Evolutionary conservation across 73 alveolate genomes (phyloP).

Genomic region (Stentor coeruleus): DNA sequence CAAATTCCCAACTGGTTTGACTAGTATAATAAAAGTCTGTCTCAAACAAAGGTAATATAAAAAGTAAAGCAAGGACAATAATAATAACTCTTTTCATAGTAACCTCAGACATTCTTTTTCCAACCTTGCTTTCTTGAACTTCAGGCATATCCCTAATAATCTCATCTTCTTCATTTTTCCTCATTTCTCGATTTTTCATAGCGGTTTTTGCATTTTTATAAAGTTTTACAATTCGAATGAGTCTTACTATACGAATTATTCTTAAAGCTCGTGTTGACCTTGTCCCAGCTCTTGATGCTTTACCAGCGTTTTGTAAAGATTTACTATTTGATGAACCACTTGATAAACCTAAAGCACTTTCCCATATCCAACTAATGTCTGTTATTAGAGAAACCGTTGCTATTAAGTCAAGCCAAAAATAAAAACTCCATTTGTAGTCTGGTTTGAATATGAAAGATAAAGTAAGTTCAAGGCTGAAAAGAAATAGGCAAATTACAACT

Average conservation of each 20-base stretch:
- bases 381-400: conserved; percentile 61
- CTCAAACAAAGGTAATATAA: conserved; percentile 43
- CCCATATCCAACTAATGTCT: conserved; percentile 86
- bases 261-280: conserved; percentile 66
- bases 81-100: conserved; percentile 78
- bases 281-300: conserved; percentile 69
- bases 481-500: background rate
- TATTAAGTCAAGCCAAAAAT: conserved; percentile 71
- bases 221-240: conserved; percentile 30
- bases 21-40: background rate
- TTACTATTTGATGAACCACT: conserved; percentile 26
- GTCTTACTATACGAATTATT: conserved; percentile 52
- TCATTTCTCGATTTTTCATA: background rate
- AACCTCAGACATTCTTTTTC: conserved; percentile 70
- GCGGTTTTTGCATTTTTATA: conserved; percentile 40
- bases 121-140: conserved; percentile 52
- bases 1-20: background rate
- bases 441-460: background rate
- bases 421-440: background rate
- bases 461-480: background rate
- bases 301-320: conserved; percentile 62
- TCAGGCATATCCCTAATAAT: conserved; percentile 28
- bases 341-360: conserved; percentile 46
- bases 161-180: conserved; percentile 6
- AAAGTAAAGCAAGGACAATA: conserved; percentile 53